Conservation (phyloP, 441 rosid species). For the Macaranga tanarius region DNA sequence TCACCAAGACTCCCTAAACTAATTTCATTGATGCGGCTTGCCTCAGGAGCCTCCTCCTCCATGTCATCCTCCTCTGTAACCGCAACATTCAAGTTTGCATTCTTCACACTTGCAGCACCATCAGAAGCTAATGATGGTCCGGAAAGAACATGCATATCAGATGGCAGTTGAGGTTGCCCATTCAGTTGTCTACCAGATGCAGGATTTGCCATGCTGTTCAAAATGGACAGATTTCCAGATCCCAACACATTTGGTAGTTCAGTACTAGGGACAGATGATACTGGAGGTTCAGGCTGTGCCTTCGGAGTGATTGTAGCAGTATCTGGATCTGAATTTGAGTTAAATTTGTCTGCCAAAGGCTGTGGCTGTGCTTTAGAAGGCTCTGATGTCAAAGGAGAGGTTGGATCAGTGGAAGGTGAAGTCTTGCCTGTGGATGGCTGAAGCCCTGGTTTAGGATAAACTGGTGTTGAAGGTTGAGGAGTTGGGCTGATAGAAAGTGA, state of each 20-base stretch:
- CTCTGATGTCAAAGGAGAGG: neutral
- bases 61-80: constrained; percentile 79
- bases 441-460: constrained; percentile 29
- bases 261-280: constrained; percentile 37
- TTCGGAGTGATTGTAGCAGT: constrained; percentile 30
- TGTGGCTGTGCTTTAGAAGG: constrained; percentile 32
- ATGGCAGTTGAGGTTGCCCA: constrained; percentile 46
- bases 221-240: constrained; percentile 38
- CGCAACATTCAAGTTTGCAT: constrained; percentile 41
- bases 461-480: constrained; percentile 32
- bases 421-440: neutral
- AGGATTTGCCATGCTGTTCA: constrained; percentile 35
- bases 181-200: constrained; percentile 37
- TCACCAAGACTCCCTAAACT: constrained; percentile 65
- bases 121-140: constrained; percentile 36
- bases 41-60: constrained; percentile 95
- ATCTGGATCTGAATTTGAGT: constrained; percentile 29
- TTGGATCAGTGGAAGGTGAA: neutral
- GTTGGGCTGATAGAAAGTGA: constrained; percentile 3
- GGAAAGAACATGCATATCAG: constrained; percentile 31
- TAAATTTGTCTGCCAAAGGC: constrained; percentile 28
- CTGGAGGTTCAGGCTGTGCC: constrained; percentile 33
- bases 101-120: constrained; percentile 39
- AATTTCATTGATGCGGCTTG: constrained; percentile 51
- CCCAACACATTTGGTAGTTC: constrained; percentile 36